Conservation (phyloP, 1,284 basidiomycete genomes). For the Ustilago cynodontis region DNA sequence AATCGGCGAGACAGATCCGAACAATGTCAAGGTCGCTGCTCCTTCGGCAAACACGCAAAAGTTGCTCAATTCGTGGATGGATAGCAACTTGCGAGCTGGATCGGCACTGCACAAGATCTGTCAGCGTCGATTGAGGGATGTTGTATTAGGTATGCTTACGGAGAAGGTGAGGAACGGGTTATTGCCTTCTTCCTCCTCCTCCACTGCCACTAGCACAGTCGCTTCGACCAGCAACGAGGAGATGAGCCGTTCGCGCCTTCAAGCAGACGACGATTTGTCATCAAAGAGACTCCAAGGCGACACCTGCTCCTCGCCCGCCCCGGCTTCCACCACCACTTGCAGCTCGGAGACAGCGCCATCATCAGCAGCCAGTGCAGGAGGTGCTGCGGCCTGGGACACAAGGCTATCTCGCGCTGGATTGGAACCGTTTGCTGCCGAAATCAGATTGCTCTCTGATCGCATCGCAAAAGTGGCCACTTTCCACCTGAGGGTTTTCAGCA, state of each 20-base stretch:
- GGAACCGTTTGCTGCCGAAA: conserved; percentile 57
- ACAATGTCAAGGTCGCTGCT: conserved; percentile 19
- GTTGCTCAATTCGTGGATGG: conserved; percentile 60
- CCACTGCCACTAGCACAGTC: neutral
- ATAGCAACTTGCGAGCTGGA: conserved; percentile 49
- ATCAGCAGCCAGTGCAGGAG: neutral
- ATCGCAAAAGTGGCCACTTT: conserved; percentile 59
- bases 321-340: neutral
- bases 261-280: conserved; percentile 5
- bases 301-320: neutral
- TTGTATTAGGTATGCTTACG: conserved; percentile 47
- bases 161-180: conserved; percentile 33
- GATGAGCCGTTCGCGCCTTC: conserved; percentile 6
- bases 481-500: conserved; percentile 58
- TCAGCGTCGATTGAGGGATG: conserved; percentile 48
- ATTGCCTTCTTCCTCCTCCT: conserved; percentile 9
- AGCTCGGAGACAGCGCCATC: neutral
- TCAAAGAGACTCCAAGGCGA: conserved; percentile 25
- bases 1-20: conserved; percentile 14
- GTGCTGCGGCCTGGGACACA: conserved; percentile 28
- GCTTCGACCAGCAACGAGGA: neutral
- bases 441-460: conserved; percentile 54
- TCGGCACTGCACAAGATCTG: conserved; percentile 59
- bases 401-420: conserved; percentile 50
- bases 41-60: conserved; percentile 51